Evolutionary conservation across 176 grass and related monocot species (phyloP).

Genomic region (Tillandsia fasciculata): DNA sequence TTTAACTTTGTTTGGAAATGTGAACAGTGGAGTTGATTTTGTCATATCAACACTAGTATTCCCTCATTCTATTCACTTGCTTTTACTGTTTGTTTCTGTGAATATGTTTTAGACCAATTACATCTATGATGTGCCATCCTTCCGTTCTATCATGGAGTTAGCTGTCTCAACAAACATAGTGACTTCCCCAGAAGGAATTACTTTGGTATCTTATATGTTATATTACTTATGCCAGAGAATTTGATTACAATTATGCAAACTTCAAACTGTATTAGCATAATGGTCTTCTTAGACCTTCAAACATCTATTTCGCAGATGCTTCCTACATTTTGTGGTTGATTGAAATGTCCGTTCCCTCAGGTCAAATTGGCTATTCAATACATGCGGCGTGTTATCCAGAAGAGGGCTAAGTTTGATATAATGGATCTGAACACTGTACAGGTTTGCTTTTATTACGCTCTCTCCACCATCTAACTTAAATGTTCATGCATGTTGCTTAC

Average conservation of each 20-base stretch:
- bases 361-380: conserved; percentile 90
- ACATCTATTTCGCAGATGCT: conserved; percentile 2
- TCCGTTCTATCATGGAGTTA: no score
- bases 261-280: neutral
- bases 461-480: neutral
- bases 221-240: neutral
- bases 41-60: no score
- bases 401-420: conserved; percentile 96
- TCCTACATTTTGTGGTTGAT: neutral
- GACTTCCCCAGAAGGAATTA: neutral
- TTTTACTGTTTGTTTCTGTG: no score
- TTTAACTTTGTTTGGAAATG: no score
- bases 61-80: no score
- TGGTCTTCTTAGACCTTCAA: conserved; percentile 4
- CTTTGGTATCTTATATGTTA: neutral
- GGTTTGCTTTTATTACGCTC: conserved; percentile 29
- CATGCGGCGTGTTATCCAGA: conserved; percentile 86
- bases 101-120: no score
- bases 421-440: conserved; percentile 88
- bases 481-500: neutral
- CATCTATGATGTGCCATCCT: no score
- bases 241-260: neutral
- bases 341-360: conserved; percentile 25
- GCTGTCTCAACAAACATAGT: neutral
- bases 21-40: no score